phyloP scores from a whole-genome alignment of 148 eudicot species.

The Arbutus unedo region DNA sequence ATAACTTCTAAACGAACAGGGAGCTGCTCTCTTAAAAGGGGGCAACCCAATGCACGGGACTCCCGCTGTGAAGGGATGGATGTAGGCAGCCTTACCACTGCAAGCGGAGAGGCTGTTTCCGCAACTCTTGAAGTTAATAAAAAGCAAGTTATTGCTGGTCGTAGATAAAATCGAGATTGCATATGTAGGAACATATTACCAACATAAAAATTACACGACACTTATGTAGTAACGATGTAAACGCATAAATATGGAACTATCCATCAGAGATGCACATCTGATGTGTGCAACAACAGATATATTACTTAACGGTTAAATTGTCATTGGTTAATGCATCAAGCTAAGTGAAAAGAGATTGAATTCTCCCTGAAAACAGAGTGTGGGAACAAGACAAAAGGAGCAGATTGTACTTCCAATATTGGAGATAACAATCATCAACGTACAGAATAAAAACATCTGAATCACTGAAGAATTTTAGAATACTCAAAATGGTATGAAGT shows the following conservation, averaged over 20 bases:
- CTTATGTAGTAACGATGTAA: background rate
- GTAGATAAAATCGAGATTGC: background rate
- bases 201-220: background rate
- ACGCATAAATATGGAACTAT: background rate
- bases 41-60: too few relatives aligned
- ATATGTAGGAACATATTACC: background rate
- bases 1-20: background rate
- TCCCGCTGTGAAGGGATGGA: too few relatives aligned
- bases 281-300: background rate
- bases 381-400: background rate
- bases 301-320: background rate
- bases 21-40: too few relatives aligned
- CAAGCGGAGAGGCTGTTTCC: too few relatives aligned
- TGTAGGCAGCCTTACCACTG: too few relatives aligned
- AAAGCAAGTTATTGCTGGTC: background rate
- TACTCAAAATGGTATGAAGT: background rate
- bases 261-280: background rate
- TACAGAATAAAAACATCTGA: background rate
- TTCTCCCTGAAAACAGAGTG: background rate
- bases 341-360: background rate
- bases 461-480: background rate
- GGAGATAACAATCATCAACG: background rate
- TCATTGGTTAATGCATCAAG: background rate
- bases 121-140: too few relatives aligned
- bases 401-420: background rate